Conservation (phyloP, 495 filamentous ascomycete genomes). For the Penicillium desertorum region DNA sequence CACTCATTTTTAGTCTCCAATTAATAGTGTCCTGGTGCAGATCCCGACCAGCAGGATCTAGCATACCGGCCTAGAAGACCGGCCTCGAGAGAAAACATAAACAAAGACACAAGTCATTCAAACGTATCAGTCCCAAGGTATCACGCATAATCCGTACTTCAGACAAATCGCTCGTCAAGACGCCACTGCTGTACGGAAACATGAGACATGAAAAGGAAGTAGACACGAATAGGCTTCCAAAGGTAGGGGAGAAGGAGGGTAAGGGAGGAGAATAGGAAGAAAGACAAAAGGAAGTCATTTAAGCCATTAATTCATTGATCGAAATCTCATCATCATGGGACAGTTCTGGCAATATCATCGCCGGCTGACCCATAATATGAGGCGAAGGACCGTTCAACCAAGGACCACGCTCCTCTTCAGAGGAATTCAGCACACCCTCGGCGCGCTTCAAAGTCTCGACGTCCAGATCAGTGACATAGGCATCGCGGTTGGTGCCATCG, state of each 20-base stretch:
- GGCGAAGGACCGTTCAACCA: conserved; percentile 55
- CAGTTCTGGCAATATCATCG: conserved; percentile 37
- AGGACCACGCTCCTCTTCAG: conserved; percentile 78
- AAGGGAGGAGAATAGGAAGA: conserved; percentile 3
- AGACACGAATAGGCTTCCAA: conserved; percentile 7
- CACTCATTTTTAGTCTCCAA: conserved; percentile 11
- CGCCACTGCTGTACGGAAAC: conserved; percentile 28
- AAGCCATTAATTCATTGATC: conserved; percentile 45
- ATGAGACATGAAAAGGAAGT: conserved; percentile 16
- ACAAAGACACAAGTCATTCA: conserved; percentile 11
- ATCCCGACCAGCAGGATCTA: conserved; percentile 16
- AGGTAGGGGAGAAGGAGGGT: neutral
- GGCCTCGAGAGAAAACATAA: conserved; percentile 7
- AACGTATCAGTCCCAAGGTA: conserved; percentile 23
- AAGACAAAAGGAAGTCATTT: conserved; percentile 15
- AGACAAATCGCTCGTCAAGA: conserved; percentile 25
- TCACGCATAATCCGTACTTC: conserved; percentile 25
- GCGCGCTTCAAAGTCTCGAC: conserved; percentile 85
- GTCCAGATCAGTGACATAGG: conserved; percentile 91
- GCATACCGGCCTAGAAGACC: neutral
- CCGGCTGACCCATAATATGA: conserved; percentile 44
- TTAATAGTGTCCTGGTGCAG: conserved; percentile 6
- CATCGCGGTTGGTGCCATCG: conserved; percentile 52
- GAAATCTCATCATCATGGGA: conserved; percentile 38
- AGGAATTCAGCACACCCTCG: conserved; percentile 73